Conservation (phyloP, 768 basidiomycete species). For the Suillus brevipes region DNA sequence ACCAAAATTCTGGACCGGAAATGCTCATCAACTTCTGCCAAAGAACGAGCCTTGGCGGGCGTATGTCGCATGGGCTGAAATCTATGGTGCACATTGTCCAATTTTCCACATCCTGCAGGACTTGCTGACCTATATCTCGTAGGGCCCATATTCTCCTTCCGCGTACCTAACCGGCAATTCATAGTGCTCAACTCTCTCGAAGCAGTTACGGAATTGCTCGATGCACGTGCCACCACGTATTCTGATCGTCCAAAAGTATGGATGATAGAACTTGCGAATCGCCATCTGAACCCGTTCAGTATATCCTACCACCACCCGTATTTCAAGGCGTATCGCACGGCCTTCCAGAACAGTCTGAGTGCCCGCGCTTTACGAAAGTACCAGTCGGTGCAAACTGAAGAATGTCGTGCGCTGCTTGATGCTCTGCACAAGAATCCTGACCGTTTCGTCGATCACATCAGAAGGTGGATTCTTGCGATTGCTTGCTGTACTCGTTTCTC, state of each 20-base stretch:
- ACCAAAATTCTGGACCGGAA: not conserved
- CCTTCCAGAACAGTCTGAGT: not conserved
- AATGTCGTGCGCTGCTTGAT: not conserved
- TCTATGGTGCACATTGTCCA: not conserved
- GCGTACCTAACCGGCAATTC: not conserved
- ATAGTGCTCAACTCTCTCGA: not conserved
- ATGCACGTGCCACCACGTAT: not conserved
- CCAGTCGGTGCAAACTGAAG: not conserved
- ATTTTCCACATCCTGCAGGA: not conserved
- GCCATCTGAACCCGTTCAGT: not conserved
- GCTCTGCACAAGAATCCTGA: not conserved
- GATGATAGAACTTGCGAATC: not conserved
- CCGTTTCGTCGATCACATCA: not conserved
- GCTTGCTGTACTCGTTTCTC: not conserved
- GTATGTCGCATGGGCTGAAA: slow-evolving; percentile 1
- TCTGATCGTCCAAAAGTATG: not conserved
- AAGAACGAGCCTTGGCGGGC: not conserved
- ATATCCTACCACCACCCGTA: not conserved
- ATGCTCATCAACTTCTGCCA: not conserved
- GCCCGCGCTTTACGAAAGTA: not conserved
- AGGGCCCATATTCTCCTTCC: not conserved
- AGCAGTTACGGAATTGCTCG: not conserved
- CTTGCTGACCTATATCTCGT: not conserved
- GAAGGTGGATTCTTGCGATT: not conserved
- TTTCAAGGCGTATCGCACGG: slow-evolving; percentile 1